These are phyloP conservation scores for Clavispora vitiphila DNA, from an alignment of 805 yeast species.

Conservation along the genomic window DNA sequence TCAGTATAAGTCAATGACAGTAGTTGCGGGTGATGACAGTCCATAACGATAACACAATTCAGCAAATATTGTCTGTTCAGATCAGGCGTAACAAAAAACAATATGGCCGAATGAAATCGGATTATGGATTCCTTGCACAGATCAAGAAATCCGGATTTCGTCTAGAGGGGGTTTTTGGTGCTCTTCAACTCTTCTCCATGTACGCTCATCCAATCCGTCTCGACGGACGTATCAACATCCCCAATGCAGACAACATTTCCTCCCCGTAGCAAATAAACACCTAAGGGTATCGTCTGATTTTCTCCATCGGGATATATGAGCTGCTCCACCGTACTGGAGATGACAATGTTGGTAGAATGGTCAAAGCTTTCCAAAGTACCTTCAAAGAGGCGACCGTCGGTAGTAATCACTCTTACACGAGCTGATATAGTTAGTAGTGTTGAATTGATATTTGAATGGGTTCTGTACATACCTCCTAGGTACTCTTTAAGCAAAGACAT, in stretches of 20 bases:
- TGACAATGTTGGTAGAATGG: slow-evolving; percentile 55
- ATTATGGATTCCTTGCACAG: no score
- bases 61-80: no score
- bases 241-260: slow-evolving; percentile 57
- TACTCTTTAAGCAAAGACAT: slow-evolving; percentile 32
- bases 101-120: no score
- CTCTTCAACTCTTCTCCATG: slow-evolving; percentile 29
- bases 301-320: slow-evolving; percentile 40
- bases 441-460: neutral
- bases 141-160: neutral
- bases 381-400: slow-evolving; percentile 51
- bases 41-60: no score
- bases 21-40: no score
- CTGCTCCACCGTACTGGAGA: slow-evolving; percentile 49
- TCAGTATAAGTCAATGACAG: no score
- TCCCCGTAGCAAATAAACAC: slow-evolving; percentile 53
- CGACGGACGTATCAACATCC: slow-evolving; percentile 41
- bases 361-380: slow-evolving; percentile 55
- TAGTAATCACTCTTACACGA: slow-evolving; percentile 50
- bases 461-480: slow-evolving; percentile 27
- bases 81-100: no score
- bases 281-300: slow-evolving; percentile 40
- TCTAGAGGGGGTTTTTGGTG: slow-evolving; percentile 36
- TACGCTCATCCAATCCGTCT: slow-evolving; percentile 38
- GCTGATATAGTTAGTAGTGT: slow-evolving; percentile 23